Conservation (phyloP, 2,329 filamentous ascomycete genomes). For the Monosporascus ibericus region DNA sequence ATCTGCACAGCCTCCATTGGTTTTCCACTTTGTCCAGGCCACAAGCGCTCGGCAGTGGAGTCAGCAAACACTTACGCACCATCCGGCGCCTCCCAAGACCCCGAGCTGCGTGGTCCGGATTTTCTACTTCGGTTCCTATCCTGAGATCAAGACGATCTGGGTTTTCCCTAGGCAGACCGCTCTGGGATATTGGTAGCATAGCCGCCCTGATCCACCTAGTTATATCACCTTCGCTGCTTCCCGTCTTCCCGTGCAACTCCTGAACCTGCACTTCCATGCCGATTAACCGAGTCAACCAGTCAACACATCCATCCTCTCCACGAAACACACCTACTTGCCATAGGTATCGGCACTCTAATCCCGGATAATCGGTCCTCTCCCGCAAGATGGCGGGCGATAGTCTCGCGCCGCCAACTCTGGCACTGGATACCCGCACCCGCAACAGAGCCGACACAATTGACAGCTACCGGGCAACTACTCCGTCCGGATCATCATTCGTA, state of each 20-base stretch:
- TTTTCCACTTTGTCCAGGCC: too few relatives aligned
- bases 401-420: slow-evolving; percentile 22
- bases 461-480: slow-evolving; percentile 19
- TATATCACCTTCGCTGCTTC: background rate
- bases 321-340: background rate
- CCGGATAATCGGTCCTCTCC: background rate
- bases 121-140: too few relatives aligned
- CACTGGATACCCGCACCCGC: slow-evolving; percentile 20
- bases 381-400: slow-evolving; percentile 4
- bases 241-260: background rate
- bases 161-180: background rate
- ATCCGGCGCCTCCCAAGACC: too few relatives aligned
- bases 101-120: too few relatives aligned
- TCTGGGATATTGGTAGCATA: too few relatives aligned
- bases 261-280: background rate
- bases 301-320: background rate
- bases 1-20: too few relatives aligned
- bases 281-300: background rate
- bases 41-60: too few relatives aligned
- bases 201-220: background rate
- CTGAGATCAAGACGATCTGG: too few relatives aligned
- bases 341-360: background rate
- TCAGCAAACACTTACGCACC: too few relatives aligned
- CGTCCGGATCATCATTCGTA: slow-evolving; percentile 21
- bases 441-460: slow-evolving; percentile 22